Conservation (phyloP, 164 flowering plant genomes). For the Stephania japonica region DNA sequence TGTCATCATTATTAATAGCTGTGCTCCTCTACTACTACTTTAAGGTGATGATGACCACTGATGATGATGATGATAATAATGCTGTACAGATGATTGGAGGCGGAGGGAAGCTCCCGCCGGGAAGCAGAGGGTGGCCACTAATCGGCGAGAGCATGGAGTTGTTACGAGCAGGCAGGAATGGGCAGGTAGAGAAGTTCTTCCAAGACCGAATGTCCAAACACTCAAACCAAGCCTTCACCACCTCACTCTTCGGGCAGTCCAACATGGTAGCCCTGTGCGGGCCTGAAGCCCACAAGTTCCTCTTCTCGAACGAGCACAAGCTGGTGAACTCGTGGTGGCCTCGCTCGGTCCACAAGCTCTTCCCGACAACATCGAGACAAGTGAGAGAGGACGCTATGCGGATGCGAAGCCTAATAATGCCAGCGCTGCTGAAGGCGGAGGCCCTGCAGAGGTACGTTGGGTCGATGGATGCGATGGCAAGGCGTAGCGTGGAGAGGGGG, state of each 20-base stretch:
- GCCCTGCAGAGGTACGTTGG: too few relatives aligned
- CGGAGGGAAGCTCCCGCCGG: conserved; percentile 14
- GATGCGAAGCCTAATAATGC: too few relatives aligned
- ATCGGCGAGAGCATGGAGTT: conserved; percentile 26
- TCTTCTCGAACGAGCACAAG: conserved; percentile 25
- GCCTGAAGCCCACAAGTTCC: conserved; percentile 20
- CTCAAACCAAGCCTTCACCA: conserved; percentile 19
- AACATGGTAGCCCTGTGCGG: conserved; percentile 13
- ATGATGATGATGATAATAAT: too few relatives aligned
- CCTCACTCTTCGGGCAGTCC: conserved; percentile 15
- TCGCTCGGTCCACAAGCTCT: conserved; percentile 16
- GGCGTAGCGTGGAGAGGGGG: too few relatives aligned
- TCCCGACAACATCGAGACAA: conserved; percentile 20
- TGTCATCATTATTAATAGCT: too few relatives aligned
- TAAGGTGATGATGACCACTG: too few relatives aligned
- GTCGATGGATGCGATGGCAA: too few relatives aligned
- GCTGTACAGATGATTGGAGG: too few relatives aligned
- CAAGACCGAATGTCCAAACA: conserved; percentile 17
- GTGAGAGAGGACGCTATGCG: not conserved
- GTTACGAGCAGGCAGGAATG: conserved; percentile 21
- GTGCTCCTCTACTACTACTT: too few relatives aligned
- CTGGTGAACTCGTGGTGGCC: conserved; percentile 25
- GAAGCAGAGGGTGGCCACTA: conserved; percentile 18
- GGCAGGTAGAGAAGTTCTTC: conserved; percentile 26
- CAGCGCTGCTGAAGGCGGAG: too few relatives aligned